Percentiles rank a stretch among this genome's conserved stretches.
Conservation (phyloP, 768 basidiomycete genomes). For the Phaeotremella skinneri region DNA sequence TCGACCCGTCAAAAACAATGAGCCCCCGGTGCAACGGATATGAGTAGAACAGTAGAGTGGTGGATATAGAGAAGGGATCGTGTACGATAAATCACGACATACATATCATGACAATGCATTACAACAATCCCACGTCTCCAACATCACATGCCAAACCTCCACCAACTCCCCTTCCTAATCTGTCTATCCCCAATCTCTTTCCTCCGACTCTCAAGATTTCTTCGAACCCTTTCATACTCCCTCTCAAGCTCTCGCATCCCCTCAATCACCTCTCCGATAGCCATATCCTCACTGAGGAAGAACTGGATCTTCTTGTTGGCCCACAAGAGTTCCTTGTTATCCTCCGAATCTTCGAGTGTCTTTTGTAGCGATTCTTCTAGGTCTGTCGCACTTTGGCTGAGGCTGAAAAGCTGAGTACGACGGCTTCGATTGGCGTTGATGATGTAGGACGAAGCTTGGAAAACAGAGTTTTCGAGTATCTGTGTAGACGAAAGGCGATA, state of each 20-base stretch:
- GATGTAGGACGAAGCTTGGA: conserved; percentile 18
- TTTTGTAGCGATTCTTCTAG: conserved; percentile 16
- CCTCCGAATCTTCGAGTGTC: conserved; percentile 25
- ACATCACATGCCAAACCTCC: conserved; percentile 13
- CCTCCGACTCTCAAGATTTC: conserved; percentile 1
- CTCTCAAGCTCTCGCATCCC: conserved; percentile 23
- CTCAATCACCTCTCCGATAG: conserved; percentile 26
- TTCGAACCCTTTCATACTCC: conserved; percentile 18
- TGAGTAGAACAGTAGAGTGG: not conserved
- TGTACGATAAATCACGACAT: not conserved
- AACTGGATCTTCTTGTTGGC: conserved; percentile 30
- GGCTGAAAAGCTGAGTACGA: not conserved
- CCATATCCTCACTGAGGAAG: conserved; percentile 31
- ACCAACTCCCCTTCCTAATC: conserved; percentile 8
- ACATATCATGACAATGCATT: not conserved
- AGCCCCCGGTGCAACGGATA: not conserved
- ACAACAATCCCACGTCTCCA: not conserved
- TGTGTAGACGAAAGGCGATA: not conserved
- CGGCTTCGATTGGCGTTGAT: conserved; percentile 17
- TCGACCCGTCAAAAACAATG: too few relatives aligned
- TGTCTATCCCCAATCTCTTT: conserved; percentile 1
- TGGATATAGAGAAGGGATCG: not conserved
- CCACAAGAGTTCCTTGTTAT: conserved; percentile 22
- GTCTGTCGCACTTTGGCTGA: conserved; percentile 7
- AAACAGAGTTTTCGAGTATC: conserved; percentile 31